Evolutionary conservation across 345 rosid species (phyloP).

Genomic region (Eucalyptus microcorys): DNA sequence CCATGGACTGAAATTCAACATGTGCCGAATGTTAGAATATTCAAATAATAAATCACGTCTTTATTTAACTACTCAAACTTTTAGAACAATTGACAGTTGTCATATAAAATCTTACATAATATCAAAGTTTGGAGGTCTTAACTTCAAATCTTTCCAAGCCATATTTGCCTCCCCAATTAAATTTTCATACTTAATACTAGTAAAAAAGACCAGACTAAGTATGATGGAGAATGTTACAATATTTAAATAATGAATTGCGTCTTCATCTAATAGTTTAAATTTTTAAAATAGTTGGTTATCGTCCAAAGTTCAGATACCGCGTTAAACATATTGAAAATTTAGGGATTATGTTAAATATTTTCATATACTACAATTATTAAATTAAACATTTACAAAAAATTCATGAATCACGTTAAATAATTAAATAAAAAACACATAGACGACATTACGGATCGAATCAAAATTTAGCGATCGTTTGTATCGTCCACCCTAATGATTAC

Average conservation of each 20-base stretch:
- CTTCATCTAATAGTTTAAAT: accelerated
- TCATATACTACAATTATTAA: accelerated
- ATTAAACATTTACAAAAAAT: accelerated
- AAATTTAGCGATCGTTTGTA: accelerated
- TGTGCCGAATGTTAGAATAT: too few species aligned
- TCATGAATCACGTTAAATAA: accelerated
- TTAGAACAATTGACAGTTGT: accelerated
- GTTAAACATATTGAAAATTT: too few species aligned
- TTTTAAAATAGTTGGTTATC: too few species aligned
- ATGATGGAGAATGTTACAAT: too few species aligned
- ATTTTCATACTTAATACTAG: accelerated
- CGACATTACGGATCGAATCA: neutral
- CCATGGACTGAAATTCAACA: too few species aligned
- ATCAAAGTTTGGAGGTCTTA: accelerated
- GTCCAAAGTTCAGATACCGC: too few species aligned
- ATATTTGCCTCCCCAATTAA: too few species aligned
- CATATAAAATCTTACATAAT: too few species aligned
- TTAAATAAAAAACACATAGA: too few species aligned
- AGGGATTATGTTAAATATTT: too few species aligned
- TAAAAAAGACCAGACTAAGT: accelerated
- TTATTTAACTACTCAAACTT: accelerated
- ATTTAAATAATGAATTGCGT: too few species aligned
- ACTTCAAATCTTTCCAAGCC: accelerated
- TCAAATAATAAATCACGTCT: accelerated
- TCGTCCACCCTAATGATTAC: neutral